Evolutionary conservation across 176 grass and related monocot genomes (phyloP).

Genomic region (Hordeum vulgare): MorexV3_pseudomolecules_assembly NC_058522.1:427617957-427618456

Average conservation of each 20-base stretch:
- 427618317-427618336: constrained; percentile 44
- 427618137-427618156: neutral
- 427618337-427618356: neutral
- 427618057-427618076: neutral
- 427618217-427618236: constrained; percentile 8
- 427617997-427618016: neutral
- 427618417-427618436: constrained; percentile 57
- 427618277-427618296: constrained; percentile 55
- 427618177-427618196: neutral
- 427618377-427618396: constrained; percentile 23
- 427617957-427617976: neutral
- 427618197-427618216: constrained; percentile 7
- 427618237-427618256: constrained; percentile 24
- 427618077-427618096: neutral
- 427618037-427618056: neutral
- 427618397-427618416: constrained; percentile 67
- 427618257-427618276: constrained; percentile 61
- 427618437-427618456: constrained; percentile 44
- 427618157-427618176: neutral
- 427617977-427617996: neutral
- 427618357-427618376: neutral
- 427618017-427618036: neutral
- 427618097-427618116: neutral
- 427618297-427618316: constrained; percentile 52
- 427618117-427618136: neutral